These are phyloP conservation scores for Vanilla planifolia DNA, from an alignment of 106 monocot genomes.

Conservation along the genomic window DNA sequence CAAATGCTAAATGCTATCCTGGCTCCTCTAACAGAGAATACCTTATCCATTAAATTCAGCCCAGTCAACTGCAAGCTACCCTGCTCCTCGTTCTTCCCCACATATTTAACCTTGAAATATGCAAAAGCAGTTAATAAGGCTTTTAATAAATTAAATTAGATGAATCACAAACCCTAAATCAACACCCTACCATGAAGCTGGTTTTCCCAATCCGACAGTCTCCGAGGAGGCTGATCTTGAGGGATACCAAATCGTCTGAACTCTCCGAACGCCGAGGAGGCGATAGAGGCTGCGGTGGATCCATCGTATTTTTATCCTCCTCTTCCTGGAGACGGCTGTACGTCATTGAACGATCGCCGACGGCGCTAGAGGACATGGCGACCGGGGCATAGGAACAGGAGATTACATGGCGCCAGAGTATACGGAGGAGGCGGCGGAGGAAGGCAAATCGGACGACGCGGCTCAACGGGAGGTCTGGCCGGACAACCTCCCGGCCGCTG, in stretches of 20 bases:
- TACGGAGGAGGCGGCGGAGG: constrained; percentile 15
- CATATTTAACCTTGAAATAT: constrained; percentile 75
- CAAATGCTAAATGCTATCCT: constrained; percentile 71
- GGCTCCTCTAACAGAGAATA: constrained; percentile 46
- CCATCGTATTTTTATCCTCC: no score
- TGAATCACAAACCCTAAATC: background rate
- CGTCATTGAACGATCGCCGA: background rate
- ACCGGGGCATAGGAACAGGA: background rate
- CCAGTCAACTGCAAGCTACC: constrained; percentile 61
- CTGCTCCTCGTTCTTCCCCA: constrained; percentile 48
- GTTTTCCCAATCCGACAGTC: constrained; percentile 82
- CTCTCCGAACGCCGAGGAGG: constrained; percentile 4
- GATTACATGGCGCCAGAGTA: constrained; percentile 18
- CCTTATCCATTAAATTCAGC: constrained; percentile 71
- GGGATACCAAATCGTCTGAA: constrained; percentile 40
- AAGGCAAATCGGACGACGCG: constrained; percentile 17
- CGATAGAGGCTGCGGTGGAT: background rate
- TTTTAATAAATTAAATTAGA: background rate
- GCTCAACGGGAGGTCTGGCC: constrained; percentile 9
- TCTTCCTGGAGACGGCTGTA: constrained; percentile 12
- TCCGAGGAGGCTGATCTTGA: constrained; percentile 80
- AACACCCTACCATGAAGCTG: constrained; percentile 68
- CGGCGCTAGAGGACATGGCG: background rate
- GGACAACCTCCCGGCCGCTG: constrained; percentile 5
- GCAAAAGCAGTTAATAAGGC: no score